Conservation (phyloP, 805 yeast genomes). For the Pichia deserticola region DNA sequence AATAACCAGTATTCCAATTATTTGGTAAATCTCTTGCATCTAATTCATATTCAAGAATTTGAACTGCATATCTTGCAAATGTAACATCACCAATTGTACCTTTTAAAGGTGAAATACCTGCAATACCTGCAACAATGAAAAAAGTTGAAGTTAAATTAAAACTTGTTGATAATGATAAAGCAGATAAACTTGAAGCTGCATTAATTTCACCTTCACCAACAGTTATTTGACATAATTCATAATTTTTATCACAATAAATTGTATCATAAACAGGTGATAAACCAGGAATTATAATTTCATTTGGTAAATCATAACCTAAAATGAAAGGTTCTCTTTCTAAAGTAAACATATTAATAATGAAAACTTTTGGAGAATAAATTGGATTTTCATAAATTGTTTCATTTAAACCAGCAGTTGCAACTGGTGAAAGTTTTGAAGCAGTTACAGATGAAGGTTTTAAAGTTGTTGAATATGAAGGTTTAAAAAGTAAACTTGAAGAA, state of each 20-base stretch:
- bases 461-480: slow-evolving; percentile 3
- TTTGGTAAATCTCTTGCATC: slow-evolving; percentile 42
- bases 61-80: slow-evolving; percentile 53
- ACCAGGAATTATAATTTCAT: slow-evolving; percentile 59
- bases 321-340: slow-evolving; percentile 50
- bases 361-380: slow-evolving; percentile 43
- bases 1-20: slow-evolving; percentile 58
- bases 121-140: slow-evolving; percentile 59
- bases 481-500: slow-evolving; percentile 2
- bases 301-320: slow-evolving; percentile 36
- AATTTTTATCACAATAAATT: slow-evolving; percentile 47
- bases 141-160: slow-evolving; percentile 55
- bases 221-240: slow-evolving; percentile 50
- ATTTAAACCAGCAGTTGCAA: slow-evolving; percentile 18
- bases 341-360: slow-evolving; percentile 49
- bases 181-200: slow-evolving; percentile 53
- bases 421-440: slow-evolving; percentile 10
- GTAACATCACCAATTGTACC: slow-evolving; percentile 57
- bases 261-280: slow-evolving; percentile 52
- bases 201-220: slow-evolving; percentile 68
- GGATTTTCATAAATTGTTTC: slow-evolving; percentile 18
- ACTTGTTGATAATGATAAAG: slow-evolving; percentile 44
- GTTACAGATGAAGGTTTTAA: slow-evolving; percentile 1
- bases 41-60: slow-evolving; percentile 52
- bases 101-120: slow-evolving; percentile 50